Percentiles rank a stretch among this genome's conserved stretches.
phyloP scores from a whole-genome alignment of 2,329 filamentous ascomycete species.

The Colletotrichum phormii region DNA sequence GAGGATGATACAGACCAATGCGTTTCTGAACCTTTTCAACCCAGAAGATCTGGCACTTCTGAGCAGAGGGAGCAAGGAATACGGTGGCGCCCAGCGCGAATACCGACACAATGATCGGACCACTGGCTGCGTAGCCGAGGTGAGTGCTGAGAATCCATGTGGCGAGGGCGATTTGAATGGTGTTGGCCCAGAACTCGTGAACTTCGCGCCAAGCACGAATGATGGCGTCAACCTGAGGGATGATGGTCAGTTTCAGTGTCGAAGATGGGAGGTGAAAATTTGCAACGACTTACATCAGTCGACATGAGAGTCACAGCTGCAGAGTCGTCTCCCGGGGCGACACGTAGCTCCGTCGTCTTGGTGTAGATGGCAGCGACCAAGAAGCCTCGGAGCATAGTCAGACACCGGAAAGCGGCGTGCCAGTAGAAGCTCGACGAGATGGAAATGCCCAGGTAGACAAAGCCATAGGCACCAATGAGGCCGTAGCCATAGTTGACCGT shows the following conservation, averaged over 20 bases:
- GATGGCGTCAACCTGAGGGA: constrained; percentile 50
- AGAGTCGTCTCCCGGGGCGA: constrained; percentile 36
- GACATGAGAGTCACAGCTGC: constrained; percentile 44
- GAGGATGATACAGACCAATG: constrained; percentile 53
- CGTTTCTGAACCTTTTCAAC: constrained; percentile 61
- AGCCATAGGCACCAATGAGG: constrained; percentile 53
- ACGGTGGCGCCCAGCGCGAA: constrained; percentile 43
- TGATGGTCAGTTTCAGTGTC: background rate
- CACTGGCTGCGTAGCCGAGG: constrained; percentile 48
- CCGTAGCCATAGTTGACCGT: constrained; percentile 48
- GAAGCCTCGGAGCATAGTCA: constrained; percentile 43
- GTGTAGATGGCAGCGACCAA: constrained; percentile 43
- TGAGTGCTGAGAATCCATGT: constrained; percentile 48
- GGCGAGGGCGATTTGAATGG: constrained; percentile 48
- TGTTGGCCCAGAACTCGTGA: constrained; percentile 52
- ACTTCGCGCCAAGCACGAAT: constrained; percentile 48
- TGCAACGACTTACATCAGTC: constrained; percentile 43
- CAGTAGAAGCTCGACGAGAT: constrained; percentile 42
- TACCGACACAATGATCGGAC: constrained; percentile 47
- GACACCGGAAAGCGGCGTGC: constrained; percentile 40
- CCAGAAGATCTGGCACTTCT: constrained; percentile 52
- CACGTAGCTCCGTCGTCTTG: constrained; percentile 39
- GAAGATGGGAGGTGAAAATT: background rate
- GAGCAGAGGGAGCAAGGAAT: constrained; percentile 42
- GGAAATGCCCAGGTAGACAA: constrained; percentile 57